A percentile compares a stretch with the other conserved stretches of the same genome.
These are phyloP conservation scores for Pycnococcus provasolii DNA, from an alignment of 139 green algal genomes.

Conservation along the genomic window DNA sequence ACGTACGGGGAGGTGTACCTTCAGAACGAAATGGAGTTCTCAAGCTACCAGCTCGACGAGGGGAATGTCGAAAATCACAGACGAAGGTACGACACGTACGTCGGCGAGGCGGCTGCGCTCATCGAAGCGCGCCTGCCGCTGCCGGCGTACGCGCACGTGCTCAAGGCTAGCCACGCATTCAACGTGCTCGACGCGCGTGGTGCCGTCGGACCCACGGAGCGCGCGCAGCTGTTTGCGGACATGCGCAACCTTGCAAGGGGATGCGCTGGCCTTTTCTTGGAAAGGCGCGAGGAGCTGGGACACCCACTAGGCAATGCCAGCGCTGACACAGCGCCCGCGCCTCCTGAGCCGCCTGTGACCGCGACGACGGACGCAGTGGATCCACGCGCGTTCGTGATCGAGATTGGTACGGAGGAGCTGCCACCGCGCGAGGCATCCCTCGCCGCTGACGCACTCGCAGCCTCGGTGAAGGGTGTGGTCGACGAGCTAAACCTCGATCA, in stretches of 20 bases:
- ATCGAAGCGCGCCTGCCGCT: constrained; percentile 79
- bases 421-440: constrained; percentile 75
- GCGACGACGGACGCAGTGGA: background rate
- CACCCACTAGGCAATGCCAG: constrained; percentile 64
- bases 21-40: constrained; percentile 94
- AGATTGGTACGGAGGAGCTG: constrained; percentile 96
- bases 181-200: constrained; percentile 91
- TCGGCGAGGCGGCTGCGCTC: constrained; percentile 50
- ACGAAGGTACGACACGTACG: background rate
- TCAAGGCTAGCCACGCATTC: constrained; percentile 95
- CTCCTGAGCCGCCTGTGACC: background rate
- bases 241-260: constrained; percentile 59
- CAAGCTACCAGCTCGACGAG: constrained; percentile 73
- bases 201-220: constrained; percentile 83
- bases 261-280: constrained; percentile 65
- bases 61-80: constrained; percentile 33
- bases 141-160: constrained; percentile 90
- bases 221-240: constrained; percentile 78
- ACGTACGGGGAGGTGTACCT: constrained; percentile 97
- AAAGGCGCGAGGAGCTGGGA: constrained; percentile 74
- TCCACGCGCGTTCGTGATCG: constrained; percentile 71
- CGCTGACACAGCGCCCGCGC: constrained; percentile 6
- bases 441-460: constrained; percentile 62
- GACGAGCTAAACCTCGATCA: constrained; percentile 58
- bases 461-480: constrained; percentile 44